phyloP scores from a whole-genome alignment of 2,329 filamentous ascomycete genomes.

The Pseudocercospora fijiensis region DNA sequence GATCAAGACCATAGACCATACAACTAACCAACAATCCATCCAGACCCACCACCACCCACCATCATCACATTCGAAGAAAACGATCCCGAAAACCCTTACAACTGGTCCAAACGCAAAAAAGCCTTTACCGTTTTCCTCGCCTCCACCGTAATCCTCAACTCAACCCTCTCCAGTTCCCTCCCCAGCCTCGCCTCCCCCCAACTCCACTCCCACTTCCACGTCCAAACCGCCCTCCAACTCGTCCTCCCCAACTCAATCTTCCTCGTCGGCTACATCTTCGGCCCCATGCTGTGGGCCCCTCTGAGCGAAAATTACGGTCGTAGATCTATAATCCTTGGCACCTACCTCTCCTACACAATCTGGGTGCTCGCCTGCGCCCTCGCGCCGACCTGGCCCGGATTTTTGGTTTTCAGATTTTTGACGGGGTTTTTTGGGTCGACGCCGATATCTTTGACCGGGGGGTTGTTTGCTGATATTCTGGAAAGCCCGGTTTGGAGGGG shows the following conservation, averaged over 20 bases:
- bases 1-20: not conserved
- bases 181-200: conserved; percentile 61
- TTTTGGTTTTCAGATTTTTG: conserved; percentile 21
- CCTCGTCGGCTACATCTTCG: conserved; percentile 44
- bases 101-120: conserved; percentile 48
- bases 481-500: conserved; percentile 19
- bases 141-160: conserved; percentile 61
- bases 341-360: conserved; percentile 17
- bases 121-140: conserved; percentile 52
- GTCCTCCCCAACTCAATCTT: conserved; percentile 50
- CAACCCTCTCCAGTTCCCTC: conserved; percentile 62
- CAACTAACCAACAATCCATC: not conserved
- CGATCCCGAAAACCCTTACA: conserved; percentile 37
- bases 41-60: conserved; percentile 1
- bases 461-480: conserved; percentile 23
- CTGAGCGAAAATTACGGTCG: conserved; percentile 45
- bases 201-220: conserved; percentile 56
- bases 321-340: conserved; percentile 39
- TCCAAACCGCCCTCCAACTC: conserved; percentile 44
- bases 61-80: conserved; percentile 43
- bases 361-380: conserved; percentile 47
- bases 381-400: conserved; percentile 34
- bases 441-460: conserved; percentile 23
- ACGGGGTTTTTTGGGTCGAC: conserved; percentile 21
- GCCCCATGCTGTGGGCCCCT: conserved; percentile 47